Base-by-base conservation (phyloP, 2,329 filamentous ascomycete genomes). In the Pseudogymnoascus sp. region DNA sequence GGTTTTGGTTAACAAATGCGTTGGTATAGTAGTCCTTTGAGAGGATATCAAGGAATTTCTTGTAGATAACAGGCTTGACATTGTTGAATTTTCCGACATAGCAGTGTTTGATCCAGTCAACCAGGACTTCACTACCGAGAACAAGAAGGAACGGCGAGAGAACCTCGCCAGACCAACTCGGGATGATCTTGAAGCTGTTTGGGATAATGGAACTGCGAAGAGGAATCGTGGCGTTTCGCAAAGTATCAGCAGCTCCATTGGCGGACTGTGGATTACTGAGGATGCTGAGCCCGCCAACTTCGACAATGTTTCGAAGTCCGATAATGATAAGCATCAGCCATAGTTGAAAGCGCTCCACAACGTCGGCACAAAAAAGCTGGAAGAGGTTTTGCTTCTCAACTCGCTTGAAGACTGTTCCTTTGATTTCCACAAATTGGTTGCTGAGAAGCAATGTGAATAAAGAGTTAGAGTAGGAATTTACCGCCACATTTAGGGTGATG, bases 51-150 rank as follows among this genome's bases (percentile, higher is more conserved):
- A 97, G 82, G 72, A 94, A 96, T 23, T 92, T 86, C 61, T 86
- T 84, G 74, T 99, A 99, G 62, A 99, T 89, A 6, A 83, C 85
- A 2, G 94, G 94, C 66, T 94, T 93, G 68, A 92, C 92, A 69
- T 96, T 96, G 80, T 99, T 99, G 78, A 99, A 99, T 73, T 99
- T 99, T 72, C 88, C 92, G 73, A 99, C 95, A 73, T 97, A 99
- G 21, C 91, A 91, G 72, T 99, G 95, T 74, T 99, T 99, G 74
- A 97, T 84, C 84, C 90, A 92, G 75, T 99, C 94, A 1, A 99
- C 94, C 7, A 96, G 78, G 87, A 97, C 97, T 76, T 99, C 94
- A 66, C 92, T 96, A 1, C 92, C 93, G 6, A 99, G 83, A 0
- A 99, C 95, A 6, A 99, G 86, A 11, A 99, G 77, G 68, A 99